Conservation (phyloP, 331 rosid species). For the Erythrophleum ivorense region DNA sequence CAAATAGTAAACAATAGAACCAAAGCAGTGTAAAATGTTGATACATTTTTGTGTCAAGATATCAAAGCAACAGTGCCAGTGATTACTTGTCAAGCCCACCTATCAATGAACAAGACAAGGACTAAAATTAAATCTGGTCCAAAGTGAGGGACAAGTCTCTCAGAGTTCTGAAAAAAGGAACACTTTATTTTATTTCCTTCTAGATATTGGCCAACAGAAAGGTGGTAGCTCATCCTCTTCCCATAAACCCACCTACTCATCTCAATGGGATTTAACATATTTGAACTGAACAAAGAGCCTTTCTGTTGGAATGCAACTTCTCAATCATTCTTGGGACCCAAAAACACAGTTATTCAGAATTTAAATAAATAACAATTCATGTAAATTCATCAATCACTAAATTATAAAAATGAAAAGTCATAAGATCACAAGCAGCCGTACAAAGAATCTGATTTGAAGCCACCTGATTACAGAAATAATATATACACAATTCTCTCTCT, state of each 20-base stretch:
- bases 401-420: not conserved
- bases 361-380: not conserved
- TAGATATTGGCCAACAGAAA: not conserved
- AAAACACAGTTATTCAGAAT: not conserved
- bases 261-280: not conserved
- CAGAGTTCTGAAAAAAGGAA: not conserved
- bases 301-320: not conserved
- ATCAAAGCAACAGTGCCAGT: not conserved
- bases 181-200: not conserved
- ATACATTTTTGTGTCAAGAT: not conserved
- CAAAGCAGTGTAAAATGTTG: not conserved
- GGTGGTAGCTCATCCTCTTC: not conserved
- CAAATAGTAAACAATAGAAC: not conserved
- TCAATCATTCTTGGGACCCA: not conserved
- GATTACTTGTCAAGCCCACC: not conserved
- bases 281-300: constrained; percentile 9
- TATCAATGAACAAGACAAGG: constrained; percentile 5
- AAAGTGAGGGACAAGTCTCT: not conserved
- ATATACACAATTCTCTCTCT: not conserved
- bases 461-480: not conserved
- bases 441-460: not conserved
- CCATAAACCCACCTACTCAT: not conserved
- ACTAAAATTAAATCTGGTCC: not conserved
- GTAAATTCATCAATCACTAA: not conserved
- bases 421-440: not conserved